Evolutionary conservation across 2,329 filamentous ascomycete genomes (phyloP), one percentile per base, ranked within the genome.

Genomic region (Cordyceps javanica): DNA sequence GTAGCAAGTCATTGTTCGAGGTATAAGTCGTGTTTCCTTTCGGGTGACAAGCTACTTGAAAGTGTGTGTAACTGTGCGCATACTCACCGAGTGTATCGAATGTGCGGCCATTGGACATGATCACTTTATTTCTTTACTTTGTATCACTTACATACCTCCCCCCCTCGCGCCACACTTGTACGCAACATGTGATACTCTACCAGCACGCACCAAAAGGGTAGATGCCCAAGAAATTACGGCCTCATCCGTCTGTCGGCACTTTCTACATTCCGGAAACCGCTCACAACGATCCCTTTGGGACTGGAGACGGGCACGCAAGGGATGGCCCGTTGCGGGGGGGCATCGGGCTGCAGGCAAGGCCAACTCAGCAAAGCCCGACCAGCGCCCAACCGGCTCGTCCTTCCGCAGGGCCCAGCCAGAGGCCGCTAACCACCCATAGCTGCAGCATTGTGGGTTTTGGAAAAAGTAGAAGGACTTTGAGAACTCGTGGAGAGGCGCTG

Each of bases 361-460:
- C 51, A 32, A 45, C 45, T 36, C 55, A 57, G 34, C 55, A 34
- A 44, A 21, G 50, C 55, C 55, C 38, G 44, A 57, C 46, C 41
- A 32, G n/a, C 32, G 53, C 53, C 53, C 32, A 48, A 56, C 53
- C 53, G 44, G 39, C 32, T 41, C 32, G 9, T 21, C 25, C 6
- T 56, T 11, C 41, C 25, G 53, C 23, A 23, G 19, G 32, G 10
- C n/a, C n/a, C n/a, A n/a, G n/a, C 23, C n/a, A 28, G 23, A 38
- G 14, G 11, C 2, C 34, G 9, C 11, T 38, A 38, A 14, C 34
- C 34, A 23, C 9, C 8, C 16, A 23, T 3, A 21, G 13, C 10
- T 8, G 28, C 1, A 3, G 9, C 1, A 48, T 10, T 32, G 28
- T 16, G 5, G 9, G 32, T 8, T 14, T 4, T 11, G 34, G 7